phyloP scores from a whole-genome alignment of 805 yeast genomes.

The Candida qinlingensis region DNA sequence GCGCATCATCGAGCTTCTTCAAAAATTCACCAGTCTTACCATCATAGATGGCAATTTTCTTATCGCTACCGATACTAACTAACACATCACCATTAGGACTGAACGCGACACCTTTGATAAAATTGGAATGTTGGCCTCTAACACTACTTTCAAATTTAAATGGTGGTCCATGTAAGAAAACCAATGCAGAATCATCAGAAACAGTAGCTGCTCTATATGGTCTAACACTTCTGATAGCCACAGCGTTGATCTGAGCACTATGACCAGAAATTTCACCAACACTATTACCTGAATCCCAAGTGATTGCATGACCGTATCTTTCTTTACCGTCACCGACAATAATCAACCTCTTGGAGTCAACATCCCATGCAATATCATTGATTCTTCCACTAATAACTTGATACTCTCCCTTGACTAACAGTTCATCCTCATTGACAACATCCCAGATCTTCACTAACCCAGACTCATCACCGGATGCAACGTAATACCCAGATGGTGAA shows the following conservation, averaged over 20 bases:
- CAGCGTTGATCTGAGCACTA: conserved; percentile 75
- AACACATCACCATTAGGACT: conserved; percentile 75
- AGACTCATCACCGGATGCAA: conserved; percentile 89
- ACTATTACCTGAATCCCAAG: conserved; percentile 95
- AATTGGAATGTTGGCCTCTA: conserved; percentile 70
- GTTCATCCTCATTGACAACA: conserved; percentile 42
- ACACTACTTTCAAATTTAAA: conserved; percentile 76
- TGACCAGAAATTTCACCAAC: conserved; percentile 96
- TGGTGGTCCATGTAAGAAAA: conserved; percentile 89
- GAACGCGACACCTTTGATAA: conserved; percentile 74
- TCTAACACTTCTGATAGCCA: conserved; percentile 71
- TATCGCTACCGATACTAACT: conserved; percentile 82
- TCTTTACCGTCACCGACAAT: conserved; percentile 96
- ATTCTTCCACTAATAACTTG: conserved; percentile 76
- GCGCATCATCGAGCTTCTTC: conserved; percentile 40
- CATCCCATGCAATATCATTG: conserved; percentile 87
- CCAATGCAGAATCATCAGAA: conserved; percentile 81
- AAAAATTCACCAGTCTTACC: conserved; percentile 80
- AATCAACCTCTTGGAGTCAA: conserved; percentile 76
- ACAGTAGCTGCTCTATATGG: conserved; percentile 94
- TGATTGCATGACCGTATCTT: conserved; percentile 85
- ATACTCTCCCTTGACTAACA: conserved; percentile 71
- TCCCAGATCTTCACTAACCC: conserved; percentile 93
- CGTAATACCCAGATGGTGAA: conserved; percentile 83
- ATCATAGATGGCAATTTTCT: conserved; percentile 71